Evolutionary conservation across 257 asterid genomes (phyloP).

Genomic region (Gentiana straminea): DNA sequence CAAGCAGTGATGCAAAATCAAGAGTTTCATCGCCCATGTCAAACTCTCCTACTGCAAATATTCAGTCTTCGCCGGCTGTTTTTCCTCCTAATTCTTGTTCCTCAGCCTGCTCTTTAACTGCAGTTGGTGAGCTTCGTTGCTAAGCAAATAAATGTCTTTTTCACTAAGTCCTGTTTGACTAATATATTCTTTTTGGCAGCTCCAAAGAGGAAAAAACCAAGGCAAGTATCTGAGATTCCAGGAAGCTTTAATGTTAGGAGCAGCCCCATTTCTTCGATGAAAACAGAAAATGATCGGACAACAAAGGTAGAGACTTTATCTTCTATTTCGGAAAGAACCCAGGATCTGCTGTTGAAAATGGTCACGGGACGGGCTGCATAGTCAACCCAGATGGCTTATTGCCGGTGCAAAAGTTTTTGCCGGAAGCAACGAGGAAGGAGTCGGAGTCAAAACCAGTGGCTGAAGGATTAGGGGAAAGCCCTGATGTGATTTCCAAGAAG

Average conservation of each 20-base stretch:
- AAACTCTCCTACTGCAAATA: constrained; percentile 30
- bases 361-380: constrained; percentile 27
- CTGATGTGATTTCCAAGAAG: constrained; percentile 24
- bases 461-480: constrained; percentile 27
- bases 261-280: constrained; percentile 34
- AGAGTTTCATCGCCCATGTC: constrained; percentile 61
- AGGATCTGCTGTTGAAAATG: constrained; percentile 40
- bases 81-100: constrained; percentile 29
- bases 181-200: constrained; percentile 28
- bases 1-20: constrained; percentile 39
- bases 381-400: constrained; percentile 22
- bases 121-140: constrained; percentile 47
- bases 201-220: constrained; percentile 79
- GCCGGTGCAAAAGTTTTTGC: constrained; percentile 9
- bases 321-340: constrained; percentile 38
- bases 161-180: background rate
- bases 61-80: constrained; percentile 18
- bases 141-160: background rate
- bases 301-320: constrained; percentile 41
- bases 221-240: constrained; percentile 55
- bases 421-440: constrained; percentile 24
- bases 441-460: constrained; percentile 27
- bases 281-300: constrained; percentile 44
- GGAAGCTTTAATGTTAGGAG: constrained; percentile 32
- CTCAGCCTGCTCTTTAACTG: constrained; percentile 38